Percentiles rank a stretch among this genome's conserved stretches.
These are phyloP conservation scores for Hippophae tibetana DNA, from an alignment of 306 rosid species.

Conservation along the genomic window DNA sequence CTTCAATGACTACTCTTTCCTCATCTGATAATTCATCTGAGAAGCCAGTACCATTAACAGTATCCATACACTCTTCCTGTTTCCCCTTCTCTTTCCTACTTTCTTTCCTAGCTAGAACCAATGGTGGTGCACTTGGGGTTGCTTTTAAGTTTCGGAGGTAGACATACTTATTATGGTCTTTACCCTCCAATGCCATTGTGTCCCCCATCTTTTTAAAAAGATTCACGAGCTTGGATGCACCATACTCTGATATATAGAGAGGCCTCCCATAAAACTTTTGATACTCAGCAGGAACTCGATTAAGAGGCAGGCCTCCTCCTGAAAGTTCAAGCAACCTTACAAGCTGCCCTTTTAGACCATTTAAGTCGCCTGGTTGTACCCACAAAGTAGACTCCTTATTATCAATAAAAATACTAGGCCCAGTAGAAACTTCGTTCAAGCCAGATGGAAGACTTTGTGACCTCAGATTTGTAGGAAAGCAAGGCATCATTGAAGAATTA, in stretches of 20 bases:
- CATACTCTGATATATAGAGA: conserved; percentile 61
- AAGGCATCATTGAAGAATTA: conserved; percentile 29
- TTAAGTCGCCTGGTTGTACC: conserved; percentile 84
- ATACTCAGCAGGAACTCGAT: conserved; percentile 67
- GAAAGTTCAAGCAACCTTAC: conserved; percentile 61
- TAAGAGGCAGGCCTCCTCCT: conserved; percentile 68
- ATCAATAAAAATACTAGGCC: conserved; percentile 32
- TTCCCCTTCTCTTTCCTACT: conserved; percentile 62
- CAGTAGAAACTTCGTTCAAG: conserved; percentile 50
- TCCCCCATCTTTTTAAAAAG: conserved; percentile 90
- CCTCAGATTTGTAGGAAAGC: conserved; percentile 36
- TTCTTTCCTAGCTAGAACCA: conserved; percentile 51
- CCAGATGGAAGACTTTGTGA: conserved; percentile 72
- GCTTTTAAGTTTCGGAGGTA: conserved; percentile 57
- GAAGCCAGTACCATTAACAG: conserved; percentile 42
- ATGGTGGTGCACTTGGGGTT: conserved; percentile 68
- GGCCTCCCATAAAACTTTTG: conserved; percentile 62
- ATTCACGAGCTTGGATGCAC: conserved; percentile 54
- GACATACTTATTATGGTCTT: conserved; percentile 56
- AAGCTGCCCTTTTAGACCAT: conserved; percentile 75
- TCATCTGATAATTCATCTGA: conserved; percentile 86
- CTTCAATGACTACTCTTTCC: conserved; percentile 63
- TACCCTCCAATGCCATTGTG: conserved; percentile 56
- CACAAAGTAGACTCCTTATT: conserved; percentile 47
- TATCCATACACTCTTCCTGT: conserved; percentile 48